Base-by-base conservation (phyloP, 2,329 filamentous ascomycete genomes). In the Epichloe glyceriae region DNA sequence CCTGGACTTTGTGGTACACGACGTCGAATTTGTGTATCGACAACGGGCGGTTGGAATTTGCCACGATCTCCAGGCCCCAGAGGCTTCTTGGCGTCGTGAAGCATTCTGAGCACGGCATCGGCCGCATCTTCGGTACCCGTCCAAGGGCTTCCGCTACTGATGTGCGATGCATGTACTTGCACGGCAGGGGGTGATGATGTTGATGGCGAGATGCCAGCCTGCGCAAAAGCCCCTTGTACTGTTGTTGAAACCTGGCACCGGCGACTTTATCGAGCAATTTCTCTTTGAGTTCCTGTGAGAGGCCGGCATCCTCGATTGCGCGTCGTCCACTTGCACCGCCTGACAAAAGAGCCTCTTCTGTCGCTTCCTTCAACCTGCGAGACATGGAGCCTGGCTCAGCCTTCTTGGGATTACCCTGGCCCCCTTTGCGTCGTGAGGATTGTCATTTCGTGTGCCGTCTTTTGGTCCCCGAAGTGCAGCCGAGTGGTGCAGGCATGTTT, bases 41-140 rank as follows among this genome's bases (percentile, higher is more conserved):
- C 71, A 0, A 73, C 68, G 8, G 72, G 66, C 0, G 73, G 69
- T 43, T 70, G 69, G 14, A 69, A 64, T 22, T 70, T 71, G 2
- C 73, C 73, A 37, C 78, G 69, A 3, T 76, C 58, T 0, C 66
- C 70, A 4, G 71, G 71, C 14, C 64, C 67, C 46, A 94, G 70
- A 0, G 85, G 86, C 61, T 89, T 88, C 53, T 79, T 80, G 26
- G 87, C 78, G 62, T 95, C 88, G 51, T 87, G 78, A 11, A 93
- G 67, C 86, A 97, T 97, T 34, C 93, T 82, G 46, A 95, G 70
- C 20, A 88, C 82, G 0, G 85, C 76, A 64, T 96, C 89, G 58
- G 83, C 79, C 1, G 84, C 69, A 5, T 71, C 73, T 67, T 97
- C 93, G 12, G 77, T 73, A 2, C 91, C 93, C 0, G 78, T 81